A percentile compares a stretch with the other conserved stretches of the same genome.
Evolutionary conservation across 345 rosid species (phyloP).

Genomic region (Aegle marmelos): DNA sequence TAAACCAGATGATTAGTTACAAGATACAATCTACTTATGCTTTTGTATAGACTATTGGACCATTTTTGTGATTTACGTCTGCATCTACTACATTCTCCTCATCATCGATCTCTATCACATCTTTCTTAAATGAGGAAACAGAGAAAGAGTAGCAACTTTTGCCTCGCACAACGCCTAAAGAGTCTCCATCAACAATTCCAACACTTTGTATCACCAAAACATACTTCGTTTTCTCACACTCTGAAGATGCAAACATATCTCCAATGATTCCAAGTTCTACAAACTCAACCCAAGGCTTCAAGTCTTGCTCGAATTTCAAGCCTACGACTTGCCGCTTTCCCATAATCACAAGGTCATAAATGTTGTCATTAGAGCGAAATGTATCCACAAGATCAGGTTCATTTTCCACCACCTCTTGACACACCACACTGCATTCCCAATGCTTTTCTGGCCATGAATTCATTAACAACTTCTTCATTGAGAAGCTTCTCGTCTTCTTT

Average conservation of each 20-base stretch:
- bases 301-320: slow-evolving; percentile 11
- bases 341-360: slow-evolving; percentile 27
- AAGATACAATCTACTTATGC: neutral
- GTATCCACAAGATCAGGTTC: slow-evolving; percentile 1
- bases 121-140: neutral
- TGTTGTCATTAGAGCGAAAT: slow-evolving; percentile 5
- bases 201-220: slow-evolving; percentile 30
- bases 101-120: neutral
- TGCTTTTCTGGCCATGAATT: no score
- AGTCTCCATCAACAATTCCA: neutral
- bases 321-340: slow-evolving; percentile 15
- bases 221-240: slow-evolving; percentile 12
- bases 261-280: slow-evolving; percentile 40
- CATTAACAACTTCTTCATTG: no score
- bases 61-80: neutral
- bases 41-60: neutral
- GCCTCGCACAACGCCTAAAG: neutral
- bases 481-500: no score
- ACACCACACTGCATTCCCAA: neutral
- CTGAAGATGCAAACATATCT: slow-evolving; percentile 31
- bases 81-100: neutral
- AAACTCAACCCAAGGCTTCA: slow-evolving; percentile 28
- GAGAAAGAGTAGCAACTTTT: neutral
- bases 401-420: neutral
- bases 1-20: no score